These are phyloP conservation scores for Beauveria sp. DNA, from an alignment of 2,329 filamentous ascomycete genomes.

Conservation along the genomic window DNA sequence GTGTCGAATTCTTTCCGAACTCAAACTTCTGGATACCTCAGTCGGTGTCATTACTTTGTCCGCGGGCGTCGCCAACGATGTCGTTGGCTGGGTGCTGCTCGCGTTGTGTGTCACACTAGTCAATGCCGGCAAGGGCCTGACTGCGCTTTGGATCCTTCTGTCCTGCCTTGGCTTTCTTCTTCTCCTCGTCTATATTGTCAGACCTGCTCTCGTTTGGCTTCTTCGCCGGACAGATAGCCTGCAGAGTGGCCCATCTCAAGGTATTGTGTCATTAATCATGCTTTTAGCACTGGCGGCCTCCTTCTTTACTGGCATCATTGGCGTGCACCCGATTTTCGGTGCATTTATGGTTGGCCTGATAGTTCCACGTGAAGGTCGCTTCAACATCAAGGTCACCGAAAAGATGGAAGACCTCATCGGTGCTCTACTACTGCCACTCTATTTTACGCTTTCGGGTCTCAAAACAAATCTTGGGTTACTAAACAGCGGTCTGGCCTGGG, in stretches of 20 bases:
- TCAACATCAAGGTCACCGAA: conserved; percentile 84
- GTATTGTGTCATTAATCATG: conserved; percentile 74
- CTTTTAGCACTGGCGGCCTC: conserved; percentile 70
- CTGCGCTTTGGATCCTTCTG: conserved; percentile 78
- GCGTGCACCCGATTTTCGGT: conserved; percentile 90
- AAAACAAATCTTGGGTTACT: conserved; percentile 82
- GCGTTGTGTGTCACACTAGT: conserved; percentile 90
- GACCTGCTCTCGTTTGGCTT: conserved; percentile 67
- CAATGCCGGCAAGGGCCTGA: conserved; percentile 75
- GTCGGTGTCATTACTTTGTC: conserved; percentile 86
- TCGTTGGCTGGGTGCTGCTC: conserved; percentile 71
- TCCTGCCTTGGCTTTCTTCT: conserved; percentile 67
- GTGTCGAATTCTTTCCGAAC: conserved; percentile 84
- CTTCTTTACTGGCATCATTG: conserved; percentile 85
- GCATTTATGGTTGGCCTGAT: conserved; percentile 86
- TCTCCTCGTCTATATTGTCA: conserved; percentile 65
- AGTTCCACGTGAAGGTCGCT: conserved; percentile 81
- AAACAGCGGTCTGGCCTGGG: conserved; percentile 77
- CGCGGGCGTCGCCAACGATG: conserved; percentile 88
- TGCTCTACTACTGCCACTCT: conserved; percentile 78
- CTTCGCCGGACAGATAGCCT: conserved; percentile 68
- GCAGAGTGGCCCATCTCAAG: conserved; percentile 81
- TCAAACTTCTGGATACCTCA: conserved; percentile 74
- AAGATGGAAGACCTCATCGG: conserved; percentile 90
- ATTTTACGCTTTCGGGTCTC: conserved; percentile 87